A percentile compares a stretch with the other conserved stretches of the same genome.
phyloP scores from a whole-genome alignment of 2,329 filamentous ascomycete species.

The Fusarium torreyae region DNA sequence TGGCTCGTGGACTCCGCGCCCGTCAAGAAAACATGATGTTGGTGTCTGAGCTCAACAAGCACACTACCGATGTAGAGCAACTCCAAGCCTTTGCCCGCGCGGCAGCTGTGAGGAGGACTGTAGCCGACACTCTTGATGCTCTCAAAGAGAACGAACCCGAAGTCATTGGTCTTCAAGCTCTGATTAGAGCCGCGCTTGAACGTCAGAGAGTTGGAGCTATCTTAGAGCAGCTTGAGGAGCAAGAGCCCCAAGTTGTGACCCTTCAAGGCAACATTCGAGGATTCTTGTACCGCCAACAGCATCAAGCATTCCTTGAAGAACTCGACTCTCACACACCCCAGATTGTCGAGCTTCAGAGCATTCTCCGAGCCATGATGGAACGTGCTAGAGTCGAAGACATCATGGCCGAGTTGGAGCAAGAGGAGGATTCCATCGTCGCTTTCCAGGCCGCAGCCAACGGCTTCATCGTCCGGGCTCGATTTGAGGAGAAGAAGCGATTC shows the following conservation, averaged over 20 bases:
- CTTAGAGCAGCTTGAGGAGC: constrained; percentile 69
- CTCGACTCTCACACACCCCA: constrained; percentile 78
- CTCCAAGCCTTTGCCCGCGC: constrained; percentile 70
- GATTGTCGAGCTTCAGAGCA: constrained; percentile 79
- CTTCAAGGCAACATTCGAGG: constrained; percentile 80
- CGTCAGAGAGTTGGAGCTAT: constrained; percentile 66
- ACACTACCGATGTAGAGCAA: constrained; percentile 60
- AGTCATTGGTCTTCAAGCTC: constrained; percentile 69
- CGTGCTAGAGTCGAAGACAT: constrained; percentile 81
- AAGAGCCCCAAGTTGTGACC: constrained; percentile 69
- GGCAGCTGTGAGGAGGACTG: constrained; percentile 66
- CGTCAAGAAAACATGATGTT: constrained; percentile 51
- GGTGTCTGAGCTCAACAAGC: constrained; percentile 64
- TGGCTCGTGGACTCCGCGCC: constrained; percentile 60
- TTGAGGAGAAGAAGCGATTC: constrained; percentile 87
- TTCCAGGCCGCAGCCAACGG: constrained; percentile 83
- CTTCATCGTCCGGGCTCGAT: constrained; percentile 79
- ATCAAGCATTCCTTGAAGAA: constrained; percentile 75
- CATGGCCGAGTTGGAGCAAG: constrained; percentile 83
- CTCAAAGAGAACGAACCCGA: constrained; percentile 63
- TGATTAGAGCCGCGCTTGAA: constrained; percentile 73
- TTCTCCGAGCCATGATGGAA: constrained; percentile 83
- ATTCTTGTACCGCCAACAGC: constrained; percentile 73
- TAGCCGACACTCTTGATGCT: constrained; percentile 64
- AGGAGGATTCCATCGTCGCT: constrained; percentile 82